Conservation (phyloP, 495 filamentous ascomycete genomes). For the Penicillium goetzii region DNA sequence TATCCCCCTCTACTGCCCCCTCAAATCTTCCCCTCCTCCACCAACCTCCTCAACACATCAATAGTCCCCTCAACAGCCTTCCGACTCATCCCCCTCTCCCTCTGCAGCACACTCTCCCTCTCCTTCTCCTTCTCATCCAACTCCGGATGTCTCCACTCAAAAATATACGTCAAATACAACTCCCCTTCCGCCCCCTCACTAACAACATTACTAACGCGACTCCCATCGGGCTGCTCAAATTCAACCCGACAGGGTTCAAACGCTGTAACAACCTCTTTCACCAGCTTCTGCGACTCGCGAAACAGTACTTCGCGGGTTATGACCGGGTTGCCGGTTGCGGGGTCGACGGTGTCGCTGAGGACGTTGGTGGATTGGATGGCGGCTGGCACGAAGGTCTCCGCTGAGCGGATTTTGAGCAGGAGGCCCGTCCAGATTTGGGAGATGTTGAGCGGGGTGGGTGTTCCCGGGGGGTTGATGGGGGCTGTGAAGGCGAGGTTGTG, state of each 20-base stretch:
- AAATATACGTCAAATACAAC: constrained; percentile 58
- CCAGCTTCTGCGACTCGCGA: constrained; percentile 26
- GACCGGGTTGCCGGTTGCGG: constrained; percentile 34
- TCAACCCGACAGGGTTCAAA: constrained; percentile 35
- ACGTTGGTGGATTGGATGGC: constrained; percentile 49
- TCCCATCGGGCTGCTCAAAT: constrained; percentile 40
- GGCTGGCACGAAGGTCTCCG: constrained; percentile 55
- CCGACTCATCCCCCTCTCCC: constrained; percentile 36
- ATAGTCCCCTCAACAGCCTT: constrained; percentile 44
- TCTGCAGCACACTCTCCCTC: constrained; percentile 30
- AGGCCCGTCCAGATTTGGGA: constrained; percentile 57
- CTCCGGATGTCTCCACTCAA: constrained; percentile 52
- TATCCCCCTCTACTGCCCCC: neutral
- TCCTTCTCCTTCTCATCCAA: constrained; percentile 40
- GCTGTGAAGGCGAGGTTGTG: constrained; percentile 55
- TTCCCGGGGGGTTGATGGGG: constrained; percentile 53
- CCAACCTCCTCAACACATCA: constrained; percentile 38
- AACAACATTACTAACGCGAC: constrained; percentile 52
- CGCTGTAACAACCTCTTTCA: constrained; percentile 34
- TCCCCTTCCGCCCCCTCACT: constrained; percentile 49
- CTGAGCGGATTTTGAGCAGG: constrained; percentile 52
- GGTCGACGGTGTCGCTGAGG: constrained; percentile 38
- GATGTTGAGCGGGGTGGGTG: constrained; percentile 41
- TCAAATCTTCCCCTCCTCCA: constrained; percentile 33
- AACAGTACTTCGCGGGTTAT: constrained; percentile 33